Conservation (phyloP, 352 stramenopile species). For the Pythium myriotylum region DNA sequence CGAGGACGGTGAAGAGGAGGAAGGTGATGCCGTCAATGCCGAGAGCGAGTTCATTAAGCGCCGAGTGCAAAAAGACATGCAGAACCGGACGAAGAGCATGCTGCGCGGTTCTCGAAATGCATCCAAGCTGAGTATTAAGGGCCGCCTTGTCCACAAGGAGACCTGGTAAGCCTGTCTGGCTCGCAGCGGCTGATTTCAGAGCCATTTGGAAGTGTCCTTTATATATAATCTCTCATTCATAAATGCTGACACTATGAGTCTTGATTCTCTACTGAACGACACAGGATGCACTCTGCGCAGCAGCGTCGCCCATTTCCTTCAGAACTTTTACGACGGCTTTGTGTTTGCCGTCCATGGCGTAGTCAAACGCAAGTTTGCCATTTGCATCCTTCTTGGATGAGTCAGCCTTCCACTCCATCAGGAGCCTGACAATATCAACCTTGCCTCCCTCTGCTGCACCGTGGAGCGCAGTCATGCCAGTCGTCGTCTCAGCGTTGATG, state of each 20-base stretch:
- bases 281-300: conserved; percentile 84
- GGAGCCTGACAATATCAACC: conserved; percentile 90
- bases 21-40: conserved; percentile 42
- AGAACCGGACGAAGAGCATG: conserved; percentile 53
- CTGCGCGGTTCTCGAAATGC: conserved; percentile 73
- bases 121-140: conserved; percentile 87
- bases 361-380: conserved; percentile 91
- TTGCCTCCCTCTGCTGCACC: conserved; percentile 90
- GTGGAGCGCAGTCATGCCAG: conserved; percentile 89
- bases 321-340: conserved; percentile 91
- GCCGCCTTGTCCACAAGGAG: conserved; percentile 82
- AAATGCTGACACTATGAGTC: conserved; percentile 9
- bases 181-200: no score
- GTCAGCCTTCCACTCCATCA: conserved; percentile 91
- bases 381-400: conserved; percentile 88
- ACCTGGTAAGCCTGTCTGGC: conserved; percentile 37
- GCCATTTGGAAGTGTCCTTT: conserved; percentile 9
- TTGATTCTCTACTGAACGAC: conserved; percentile 67
- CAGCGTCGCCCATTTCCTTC: conserved; percentile 92
- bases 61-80: conserved; percentile 73
- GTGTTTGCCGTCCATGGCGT: conserved; percentile 92
- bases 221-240: conserved; percentile 27
- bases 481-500: conserved; percentile 91
- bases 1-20: conserved; percentile 13
- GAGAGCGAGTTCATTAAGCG: conserved; percentile 84